Percentiles rank a stretch among this genome's conserved stretches.
These are phyloP conservation scores for Isabelozyma gotoi DNA, from an alignment of 805 yeast genomes.

Conservation along the genomic window DNA sequence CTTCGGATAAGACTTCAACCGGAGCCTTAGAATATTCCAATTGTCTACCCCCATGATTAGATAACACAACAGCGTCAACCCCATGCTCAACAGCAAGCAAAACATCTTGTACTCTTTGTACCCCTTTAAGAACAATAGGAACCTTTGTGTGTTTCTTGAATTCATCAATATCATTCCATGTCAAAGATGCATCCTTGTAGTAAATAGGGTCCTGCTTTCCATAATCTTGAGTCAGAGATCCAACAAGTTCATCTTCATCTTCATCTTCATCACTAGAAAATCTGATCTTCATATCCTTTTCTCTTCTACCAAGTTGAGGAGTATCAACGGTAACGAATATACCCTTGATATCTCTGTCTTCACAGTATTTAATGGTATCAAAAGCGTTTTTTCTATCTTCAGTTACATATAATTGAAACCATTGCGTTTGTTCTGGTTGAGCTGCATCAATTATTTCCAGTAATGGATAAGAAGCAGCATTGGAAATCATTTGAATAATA, in stretches of 20 bases:
- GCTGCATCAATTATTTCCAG: conserved; percentile 81
- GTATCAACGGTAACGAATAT: conserved; percentile 91
- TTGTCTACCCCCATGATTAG: conserved; percentile 91
- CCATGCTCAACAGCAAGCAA: conserved; percentile 71
- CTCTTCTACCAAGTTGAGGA: conserved; percentile 87
- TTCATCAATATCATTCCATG: conserved; percentile 65
- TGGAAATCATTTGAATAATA: conserved; percentile 87
- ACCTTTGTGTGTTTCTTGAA: conserved; percentile 55
- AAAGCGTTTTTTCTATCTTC: conserved; percentile 66
- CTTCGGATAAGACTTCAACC: conserved; percentile 70
- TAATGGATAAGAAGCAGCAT: conserved; percentile 83
- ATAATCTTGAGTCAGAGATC: background rate
- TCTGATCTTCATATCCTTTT: conserved; percentile 77
- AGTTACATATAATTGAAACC: conserved; percentile 88
- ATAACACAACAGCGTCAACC: conserved; percentile 73
- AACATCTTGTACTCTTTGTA: conserved; percentile 82
- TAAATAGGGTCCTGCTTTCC: background rate
- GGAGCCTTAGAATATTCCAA: conserved; percentile 81
- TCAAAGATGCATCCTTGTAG: conserved; percentile 52
- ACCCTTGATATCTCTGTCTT: conserved; percentile 72
- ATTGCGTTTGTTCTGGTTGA: conserved; percentile 66
- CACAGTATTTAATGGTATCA: conserved; percentile 67
- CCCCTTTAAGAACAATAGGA: conserved; percentile 71
- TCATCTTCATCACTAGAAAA: conserved; percentile 25
- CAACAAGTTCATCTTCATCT: no score